Evolutionary conservation across 495 filamentous ascomycete genomes (phyloP).

Genomic region (Cairneyella variabilis): DNA sequence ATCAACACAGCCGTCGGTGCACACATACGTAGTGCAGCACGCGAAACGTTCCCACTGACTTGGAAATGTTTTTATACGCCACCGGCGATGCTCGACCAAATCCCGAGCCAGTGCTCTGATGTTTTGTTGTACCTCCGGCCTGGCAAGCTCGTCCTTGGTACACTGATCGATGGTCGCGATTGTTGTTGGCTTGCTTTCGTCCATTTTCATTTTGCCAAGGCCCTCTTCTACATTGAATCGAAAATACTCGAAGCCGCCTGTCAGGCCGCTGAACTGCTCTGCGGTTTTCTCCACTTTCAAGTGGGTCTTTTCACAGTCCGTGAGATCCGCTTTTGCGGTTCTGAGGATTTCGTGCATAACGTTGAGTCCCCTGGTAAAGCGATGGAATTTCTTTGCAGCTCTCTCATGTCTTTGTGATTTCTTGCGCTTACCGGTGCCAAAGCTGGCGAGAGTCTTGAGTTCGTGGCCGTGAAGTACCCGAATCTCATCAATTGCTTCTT

Average conservation of each 20-base stretch:
- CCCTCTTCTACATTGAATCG: background rate
- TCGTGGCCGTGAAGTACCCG: background rate
- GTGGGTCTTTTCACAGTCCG: background rate
- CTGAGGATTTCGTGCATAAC: background rate
- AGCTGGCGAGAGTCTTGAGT: background rate
- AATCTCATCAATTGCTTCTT: background rate
- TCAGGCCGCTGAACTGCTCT: too few relatives aligned
- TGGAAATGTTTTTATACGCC: background rate
- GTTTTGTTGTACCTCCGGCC: background rate
- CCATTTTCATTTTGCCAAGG: background rate
- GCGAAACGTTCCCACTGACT: background rate
- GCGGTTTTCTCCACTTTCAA: background rate
- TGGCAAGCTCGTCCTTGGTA: background rate
- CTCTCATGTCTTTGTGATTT: background rate
- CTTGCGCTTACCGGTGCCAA: background rate
- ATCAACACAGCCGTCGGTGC: background rate
- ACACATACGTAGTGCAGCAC: background rate
- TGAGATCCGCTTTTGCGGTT: background rate
- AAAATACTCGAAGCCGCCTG: background rate
- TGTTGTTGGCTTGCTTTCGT: background rate
- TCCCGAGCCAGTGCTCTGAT: background rate
- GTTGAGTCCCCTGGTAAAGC: background rate
- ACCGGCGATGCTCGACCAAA: background rate
- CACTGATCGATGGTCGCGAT: background rate
- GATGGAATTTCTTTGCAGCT: background rate